Evolutionary conservation across 345 rosid species (phyloP).

Genomic region (thale cress (Arabidopsis thaliana)): DNA sequence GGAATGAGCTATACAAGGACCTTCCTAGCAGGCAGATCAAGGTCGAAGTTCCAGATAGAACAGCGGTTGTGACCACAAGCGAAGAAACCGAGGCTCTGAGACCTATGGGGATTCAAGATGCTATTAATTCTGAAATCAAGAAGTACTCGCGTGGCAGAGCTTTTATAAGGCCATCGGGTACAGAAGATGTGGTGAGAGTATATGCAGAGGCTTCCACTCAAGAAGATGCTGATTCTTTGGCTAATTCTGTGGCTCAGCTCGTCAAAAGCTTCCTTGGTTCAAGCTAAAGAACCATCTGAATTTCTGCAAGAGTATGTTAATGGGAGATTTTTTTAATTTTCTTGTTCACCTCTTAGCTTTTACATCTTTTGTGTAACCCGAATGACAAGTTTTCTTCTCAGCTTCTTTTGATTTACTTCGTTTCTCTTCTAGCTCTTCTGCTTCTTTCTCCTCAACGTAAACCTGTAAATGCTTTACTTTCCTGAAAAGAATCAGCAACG

Average conservation of each 20-base stretch:
- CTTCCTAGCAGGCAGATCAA: constrained; percentile 91
- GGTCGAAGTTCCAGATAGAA: constrained; percentile 93
- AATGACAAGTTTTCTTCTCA: constrained; percentile 23
- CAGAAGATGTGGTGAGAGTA: constrained; percentile 91
- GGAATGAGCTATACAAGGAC: constrained; percentile 85
- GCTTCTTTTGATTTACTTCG: constrained; percentile 15
- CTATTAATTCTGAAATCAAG: constrained; percentile 72
- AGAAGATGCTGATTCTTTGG: constrained; percentile 78
- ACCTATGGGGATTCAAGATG: constrained; percentile 90
- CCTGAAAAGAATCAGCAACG: not conserved
- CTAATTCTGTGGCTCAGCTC: constrained; percentile 66
- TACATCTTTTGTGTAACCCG: constrained; percentile 27
- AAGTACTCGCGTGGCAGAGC: constrained; percentile 67
- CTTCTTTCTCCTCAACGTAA: constrained; percentile 2
- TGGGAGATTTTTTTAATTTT: not conserved
- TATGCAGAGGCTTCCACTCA: constrained; percentile 94
- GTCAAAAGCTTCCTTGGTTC: constrained; percentile 68
- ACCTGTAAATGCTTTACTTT: constrained; percentile 1
- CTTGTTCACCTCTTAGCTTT: constrained; percentile 2
- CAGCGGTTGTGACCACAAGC: constrained; percentile 70
- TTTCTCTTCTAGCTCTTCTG: constrained; percentile 12
- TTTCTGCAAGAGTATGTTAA: constrained; percentile 19
- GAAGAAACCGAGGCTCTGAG: constrained; percentile 77
- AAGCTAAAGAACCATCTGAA: constrained; percentile 23
- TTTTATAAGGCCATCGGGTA: constrained; percentile 90